Evolutionary conservation across 441 rosid genomes (phyloP).

Genomic region (Populus hybrid): DNA sequence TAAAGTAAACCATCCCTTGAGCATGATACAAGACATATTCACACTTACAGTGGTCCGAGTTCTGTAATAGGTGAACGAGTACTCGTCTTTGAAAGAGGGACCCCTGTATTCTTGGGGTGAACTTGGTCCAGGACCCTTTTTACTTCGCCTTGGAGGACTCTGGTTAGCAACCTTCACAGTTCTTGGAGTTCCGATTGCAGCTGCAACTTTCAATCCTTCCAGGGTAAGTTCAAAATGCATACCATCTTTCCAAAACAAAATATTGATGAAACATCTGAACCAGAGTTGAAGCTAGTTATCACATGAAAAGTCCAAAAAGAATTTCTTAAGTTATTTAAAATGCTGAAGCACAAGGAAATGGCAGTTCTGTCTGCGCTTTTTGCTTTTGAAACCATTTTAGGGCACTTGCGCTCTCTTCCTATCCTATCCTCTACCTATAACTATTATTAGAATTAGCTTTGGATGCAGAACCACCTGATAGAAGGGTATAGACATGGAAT

Average conservation of each 20-base stretch:
- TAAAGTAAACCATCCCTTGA: not conserved
- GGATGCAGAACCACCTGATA: not conserved
- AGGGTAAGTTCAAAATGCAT: slow-evolving; percentile 40
- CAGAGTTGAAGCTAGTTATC: not conserved
- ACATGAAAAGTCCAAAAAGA: not conserved
- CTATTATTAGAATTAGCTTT: not conserved
- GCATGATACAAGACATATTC: not conserved
- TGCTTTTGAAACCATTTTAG: not conserved
- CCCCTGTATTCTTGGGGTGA: slow-evolving; percentile 89
- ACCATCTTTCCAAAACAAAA: not conserved
- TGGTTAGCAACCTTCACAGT: slow-evolving; percentile 71
- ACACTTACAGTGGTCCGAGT: slow-evolving; percentile 8
- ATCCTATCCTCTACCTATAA: too few species aligned
- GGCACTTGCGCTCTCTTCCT: too few species aligned
- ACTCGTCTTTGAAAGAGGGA: slow-evolving; percentile 78
- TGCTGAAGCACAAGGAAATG: not conserved
- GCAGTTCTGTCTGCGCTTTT: not conserved
- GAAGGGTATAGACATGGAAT: not conserved
- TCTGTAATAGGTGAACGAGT: slow-evolving; percentile 74
- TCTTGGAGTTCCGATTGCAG: slow-evolving; percentile 87
- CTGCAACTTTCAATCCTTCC: slow-evolving; percentile 93
- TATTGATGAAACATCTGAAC: not conserved
- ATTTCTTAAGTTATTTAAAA: too few species aligned
- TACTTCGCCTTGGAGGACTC: slow-evolving; percentile 82
- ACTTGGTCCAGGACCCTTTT: slow-evolving; percentile 56